Conservation (phyloP, 345 rosid genomes). For the Corymbia maculata region DNA sequence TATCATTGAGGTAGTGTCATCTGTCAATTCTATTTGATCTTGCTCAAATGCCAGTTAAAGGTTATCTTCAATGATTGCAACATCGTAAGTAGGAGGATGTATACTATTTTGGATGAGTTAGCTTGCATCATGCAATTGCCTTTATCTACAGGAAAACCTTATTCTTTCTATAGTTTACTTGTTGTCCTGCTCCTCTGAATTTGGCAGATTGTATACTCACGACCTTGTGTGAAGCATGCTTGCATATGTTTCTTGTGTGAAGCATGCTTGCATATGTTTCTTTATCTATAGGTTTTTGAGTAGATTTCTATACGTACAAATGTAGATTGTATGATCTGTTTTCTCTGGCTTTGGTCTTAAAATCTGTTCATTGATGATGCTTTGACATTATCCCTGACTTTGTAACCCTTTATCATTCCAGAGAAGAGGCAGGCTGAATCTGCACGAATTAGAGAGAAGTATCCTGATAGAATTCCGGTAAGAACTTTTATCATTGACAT, state of each 20-base stretch:
- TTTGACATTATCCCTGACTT: background rate
- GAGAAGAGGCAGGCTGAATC: constrained; percentile 88
- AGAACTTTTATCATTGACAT: background rate
- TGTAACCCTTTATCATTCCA: constrained; percentile 3
- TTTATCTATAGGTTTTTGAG: too few relatives aligned
- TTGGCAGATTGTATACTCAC: background rate
- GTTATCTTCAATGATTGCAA: background rate
- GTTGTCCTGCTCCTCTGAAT: background rate
- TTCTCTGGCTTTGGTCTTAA: background rate
- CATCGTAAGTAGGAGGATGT: background rate
- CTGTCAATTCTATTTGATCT: background rate
- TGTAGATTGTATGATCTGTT: background rate
- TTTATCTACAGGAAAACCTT: background rate
- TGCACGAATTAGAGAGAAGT: constrained; percentile 72
- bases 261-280: too few relatives aligned
- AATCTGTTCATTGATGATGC: background rate
- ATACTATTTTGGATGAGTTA: background rate
- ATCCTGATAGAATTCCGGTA: constrained; percentile 91
- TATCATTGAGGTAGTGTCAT: background rate
- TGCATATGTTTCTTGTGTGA: too few relatives aligned
- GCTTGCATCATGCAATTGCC: background rate
- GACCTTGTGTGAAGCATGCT: background rate
- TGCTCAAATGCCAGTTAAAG: background rate
- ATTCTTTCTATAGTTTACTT: background rate
- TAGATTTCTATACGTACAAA: background rate